phyloP scores from a whole-genome alignment of 2,329 filamentous ascomycete genomes.

The Colletotrichum melonis region DNA sequence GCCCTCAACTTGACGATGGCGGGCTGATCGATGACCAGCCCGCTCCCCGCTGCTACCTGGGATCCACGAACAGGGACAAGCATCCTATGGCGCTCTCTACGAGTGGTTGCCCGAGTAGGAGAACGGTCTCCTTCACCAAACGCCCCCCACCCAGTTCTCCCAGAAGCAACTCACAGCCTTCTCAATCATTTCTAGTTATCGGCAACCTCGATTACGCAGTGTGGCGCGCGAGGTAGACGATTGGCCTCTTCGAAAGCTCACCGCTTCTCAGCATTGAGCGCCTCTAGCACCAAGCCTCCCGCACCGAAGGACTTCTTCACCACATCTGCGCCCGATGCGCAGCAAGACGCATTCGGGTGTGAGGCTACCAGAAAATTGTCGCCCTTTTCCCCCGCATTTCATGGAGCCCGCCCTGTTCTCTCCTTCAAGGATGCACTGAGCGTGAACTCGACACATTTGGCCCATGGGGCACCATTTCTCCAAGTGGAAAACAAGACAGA shows the following conservation, averaged over 20 bases:
- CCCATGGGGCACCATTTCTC: background rate
- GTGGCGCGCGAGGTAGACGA: background rate
- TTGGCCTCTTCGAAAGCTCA: background rate
- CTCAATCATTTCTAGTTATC: background rate
- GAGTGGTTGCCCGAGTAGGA: background rate
- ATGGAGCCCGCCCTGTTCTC: background rate
- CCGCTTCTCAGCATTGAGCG: background rate
- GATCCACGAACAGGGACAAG: background rate
- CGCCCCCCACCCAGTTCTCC: no score
- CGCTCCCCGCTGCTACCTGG: no score
- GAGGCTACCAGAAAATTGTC: background rate
- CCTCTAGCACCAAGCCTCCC: background rate
- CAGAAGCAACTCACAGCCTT: background rate
- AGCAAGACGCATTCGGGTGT: background rate
- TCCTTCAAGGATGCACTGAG: background rate
- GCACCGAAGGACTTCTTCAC: background rate
- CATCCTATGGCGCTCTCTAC: background rate
- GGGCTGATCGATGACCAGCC: background rate
- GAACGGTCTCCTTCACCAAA: background rate
- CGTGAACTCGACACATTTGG: background rate
- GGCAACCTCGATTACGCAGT: background rate
- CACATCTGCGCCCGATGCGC: background rate
- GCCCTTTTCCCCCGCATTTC: background rate
- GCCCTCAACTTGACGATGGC: background rate
- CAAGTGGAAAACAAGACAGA: background rate